Percentiles rank a stretch among this genome's conserved stretches.
These are phyloP conservation scores for Lichenothelia convexa DNA, from an alignment of 495 filamentous ascomycete genomes.

Conservation along the genomic window DNA sequence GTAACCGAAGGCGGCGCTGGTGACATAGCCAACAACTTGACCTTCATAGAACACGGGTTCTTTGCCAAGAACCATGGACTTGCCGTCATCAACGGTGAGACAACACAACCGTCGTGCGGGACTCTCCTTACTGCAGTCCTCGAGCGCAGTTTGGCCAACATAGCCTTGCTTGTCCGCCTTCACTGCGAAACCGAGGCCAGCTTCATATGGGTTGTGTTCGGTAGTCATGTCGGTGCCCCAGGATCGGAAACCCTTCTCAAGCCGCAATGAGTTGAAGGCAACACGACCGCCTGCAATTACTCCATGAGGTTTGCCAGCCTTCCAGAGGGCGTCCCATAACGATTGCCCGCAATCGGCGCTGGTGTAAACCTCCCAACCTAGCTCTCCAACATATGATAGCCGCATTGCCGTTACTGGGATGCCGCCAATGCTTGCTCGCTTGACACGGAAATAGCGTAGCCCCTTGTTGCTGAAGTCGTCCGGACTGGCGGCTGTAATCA, in stretches of 20 bases:
- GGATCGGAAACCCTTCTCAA: conserved; percentile 30
- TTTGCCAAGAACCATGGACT: conserved; percentile 30
- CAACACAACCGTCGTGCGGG: conserved; percentile 21
- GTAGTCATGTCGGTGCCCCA: conserved; percentile 30
- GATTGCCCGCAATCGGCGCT: conserved; percentile 28
- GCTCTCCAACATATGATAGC: conserved; percentile 31
- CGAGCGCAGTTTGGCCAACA: conserved; percentile 23
- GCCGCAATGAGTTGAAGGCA: conserved; percentile 29
- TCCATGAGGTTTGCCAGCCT: conserved; percentile 28
- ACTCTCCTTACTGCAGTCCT: conserved; percentile 11
- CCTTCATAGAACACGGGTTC: conserved; percentile 28
- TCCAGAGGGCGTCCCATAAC: conserved; percentile 28
- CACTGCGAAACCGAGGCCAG: conserved; percentile 23
- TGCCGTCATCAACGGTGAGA: conserved; percentile 27
- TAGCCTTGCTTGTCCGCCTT: conserved; percentile 20
- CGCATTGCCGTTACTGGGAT: conserved; percentile 27
- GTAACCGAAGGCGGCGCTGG: conserved; percentile 29
- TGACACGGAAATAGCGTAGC: conserved; percentile 24
- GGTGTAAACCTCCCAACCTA: conserved; percentile 33
- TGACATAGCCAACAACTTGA: conserved; percentile 28
- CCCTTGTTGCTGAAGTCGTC: conserved; percentile 26
- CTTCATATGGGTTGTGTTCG: conserved; percentile 32
- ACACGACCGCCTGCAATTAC: conserved; percentile 29
- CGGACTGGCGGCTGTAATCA: conserved; percentile 17
- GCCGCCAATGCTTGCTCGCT: conserved; percentile 19